Evolutionary conservation across 108 stramenopile genomes (phyloP).

Genomic region (Nannochloropsis gaditana): DNA sequence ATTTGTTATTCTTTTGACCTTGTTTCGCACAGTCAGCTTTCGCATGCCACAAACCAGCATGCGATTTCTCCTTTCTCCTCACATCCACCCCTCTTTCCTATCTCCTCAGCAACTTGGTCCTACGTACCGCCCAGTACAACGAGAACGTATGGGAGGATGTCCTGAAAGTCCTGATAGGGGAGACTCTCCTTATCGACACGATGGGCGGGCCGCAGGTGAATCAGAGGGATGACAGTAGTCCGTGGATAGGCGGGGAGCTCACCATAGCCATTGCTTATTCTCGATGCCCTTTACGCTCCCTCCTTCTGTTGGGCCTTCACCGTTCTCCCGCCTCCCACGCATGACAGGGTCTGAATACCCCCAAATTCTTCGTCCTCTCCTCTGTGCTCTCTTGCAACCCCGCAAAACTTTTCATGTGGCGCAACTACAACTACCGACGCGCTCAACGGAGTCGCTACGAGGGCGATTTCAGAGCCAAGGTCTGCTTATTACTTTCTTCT

Average conservation of each 20-base stretch:
- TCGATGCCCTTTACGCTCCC: background rate
- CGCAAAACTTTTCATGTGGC: conserved; percentile 40
- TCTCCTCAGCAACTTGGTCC: background rate
- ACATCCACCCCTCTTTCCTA: background rate
- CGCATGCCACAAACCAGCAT: background rate
- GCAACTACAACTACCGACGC: conserved; percentile 46
- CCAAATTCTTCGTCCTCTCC: background rate
- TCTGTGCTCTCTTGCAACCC: background rate
- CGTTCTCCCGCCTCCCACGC: background rate
- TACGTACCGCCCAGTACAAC: conserved; percentile 42
- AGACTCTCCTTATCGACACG: conserved; percentile 36
- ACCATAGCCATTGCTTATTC: background rate
- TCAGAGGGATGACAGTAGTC: background rate
- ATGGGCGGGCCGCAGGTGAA: background rate
- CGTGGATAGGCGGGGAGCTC: background rate
- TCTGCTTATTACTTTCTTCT: background rate
- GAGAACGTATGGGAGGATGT: conserved; percentile 29
- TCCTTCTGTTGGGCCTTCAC: background rate
- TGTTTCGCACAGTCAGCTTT: no score
- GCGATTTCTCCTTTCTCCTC: background rate
- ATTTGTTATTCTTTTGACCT: no score
- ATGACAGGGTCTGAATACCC: background rate
- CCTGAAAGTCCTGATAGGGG: conserved; percentile 35
- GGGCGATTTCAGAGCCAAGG: conserved; percentile 1
- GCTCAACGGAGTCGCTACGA: conserved; percentile 28